Evolutionary conservation across 148 eudicot species (phyloP).

Genomic region (Cornus kousa): DNA sequence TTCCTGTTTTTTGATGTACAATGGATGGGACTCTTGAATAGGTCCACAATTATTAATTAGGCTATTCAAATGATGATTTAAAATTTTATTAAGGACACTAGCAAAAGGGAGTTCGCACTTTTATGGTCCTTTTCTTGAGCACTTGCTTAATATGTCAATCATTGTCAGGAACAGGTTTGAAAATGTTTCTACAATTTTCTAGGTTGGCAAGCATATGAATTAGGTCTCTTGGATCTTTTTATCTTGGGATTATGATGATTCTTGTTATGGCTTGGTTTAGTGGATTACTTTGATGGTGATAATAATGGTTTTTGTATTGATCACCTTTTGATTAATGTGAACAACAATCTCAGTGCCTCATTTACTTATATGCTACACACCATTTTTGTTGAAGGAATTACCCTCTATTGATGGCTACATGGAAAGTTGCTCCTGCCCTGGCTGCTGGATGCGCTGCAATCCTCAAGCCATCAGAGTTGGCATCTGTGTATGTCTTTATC

Average conservation of each 20-base stretch:
- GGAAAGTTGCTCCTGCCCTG: slow-evolving; percentile 99
- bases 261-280: not conserved
- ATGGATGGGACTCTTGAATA: not conserved
- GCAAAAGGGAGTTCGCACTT: not conserved
- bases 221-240: not conserved
- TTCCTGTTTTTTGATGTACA: not conserved
- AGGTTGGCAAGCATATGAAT: not conserved
- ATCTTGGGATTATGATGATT: not conserved
- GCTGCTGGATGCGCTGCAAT: slow-evolving; percentile 99
- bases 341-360: not conserved
- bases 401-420: slow-evolving; percentile 92
- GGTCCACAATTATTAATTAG: not conserved
- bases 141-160: not conserved
- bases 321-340: not conserved
- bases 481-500: slow-evolving; percentile 65
- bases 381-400: slow-evolving; percentile 65
- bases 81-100: not conserved
- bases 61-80: no score
- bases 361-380: slow-evolving; percentile 5
- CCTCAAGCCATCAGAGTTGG: slow-evolving; percentile 92
- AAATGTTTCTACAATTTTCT: not conserved
- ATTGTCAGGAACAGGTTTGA: not conserved
- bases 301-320: not conserved
- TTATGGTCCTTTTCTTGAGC: not conserved
- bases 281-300: not conserved